phyloP scores from a whole-genome alignment of 257 asterid species.

The Solanum bukasovii region DNA sequence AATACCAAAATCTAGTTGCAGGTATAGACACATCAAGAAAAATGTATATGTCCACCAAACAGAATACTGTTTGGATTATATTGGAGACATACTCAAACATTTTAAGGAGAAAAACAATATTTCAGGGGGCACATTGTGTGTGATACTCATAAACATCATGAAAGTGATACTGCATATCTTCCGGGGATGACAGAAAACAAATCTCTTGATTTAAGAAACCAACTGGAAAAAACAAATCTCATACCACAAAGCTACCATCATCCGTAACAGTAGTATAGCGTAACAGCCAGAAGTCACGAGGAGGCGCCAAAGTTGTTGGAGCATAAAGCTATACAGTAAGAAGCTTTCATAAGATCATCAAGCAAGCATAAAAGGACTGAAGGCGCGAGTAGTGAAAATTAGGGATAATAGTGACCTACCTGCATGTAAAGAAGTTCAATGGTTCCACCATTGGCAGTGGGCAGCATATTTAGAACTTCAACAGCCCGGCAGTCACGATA shows the following conservation, averaged over 20 bases:
- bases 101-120: background rate
- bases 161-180: background rate
- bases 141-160: background rate
- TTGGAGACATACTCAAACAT: background rate
- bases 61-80: background rate
- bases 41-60: background rate
- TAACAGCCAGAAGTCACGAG: conserved; percentile 85
- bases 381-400: background rate
- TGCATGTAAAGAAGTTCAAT: conserved; percentile 89
- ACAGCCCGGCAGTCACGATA: conserved; percentile 88
- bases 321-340: conserved; percentile 45
- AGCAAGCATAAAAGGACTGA: background rate
- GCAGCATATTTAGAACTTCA: conserved; percentile 73
- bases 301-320: conserved; percentile 88
- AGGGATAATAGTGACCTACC: conserved; percentile 20
- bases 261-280: conserved; percentile 81
- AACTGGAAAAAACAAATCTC: background rate
- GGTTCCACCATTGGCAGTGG: conserved; percentile 97
- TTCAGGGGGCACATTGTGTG: background rate
- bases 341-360: background rate
- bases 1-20: background rate
- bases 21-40: background rate
- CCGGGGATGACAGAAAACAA: background rate
- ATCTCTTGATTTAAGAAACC: background rate
- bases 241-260: conserved; percentile 82